These are phyloP conservation scores for Symbiotaphrina buchneri DNA, from an alignment of 495 filamentous ascomycete genomes.

Conservation along the genomic window DNA sequence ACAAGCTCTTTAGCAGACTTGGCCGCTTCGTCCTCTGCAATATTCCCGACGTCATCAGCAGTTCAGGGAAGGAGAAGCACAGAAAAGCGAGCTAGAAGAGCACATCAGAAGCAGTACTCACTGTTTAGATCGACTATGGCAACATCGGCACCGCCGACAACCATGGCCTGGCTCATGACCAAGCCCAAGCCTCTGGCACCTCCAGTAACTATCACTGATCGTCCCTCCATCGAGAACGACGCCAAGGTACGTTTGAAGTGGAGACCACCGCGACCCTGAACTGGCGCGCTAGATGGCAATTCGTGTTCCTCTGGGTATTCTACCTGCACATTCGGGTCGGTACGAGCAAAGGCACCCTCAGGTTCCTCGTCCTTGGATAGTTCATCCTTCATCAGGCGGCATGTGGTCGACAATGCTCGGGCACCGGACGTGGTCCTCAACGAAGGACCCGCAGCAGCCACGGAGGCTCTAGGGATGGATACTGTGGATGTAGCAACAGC, in stretches of 20 bases:
- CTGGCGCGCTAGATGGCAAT: slow-evolving; percentile 38
- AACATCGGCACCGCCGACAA: slow-evolving; percentile 68
- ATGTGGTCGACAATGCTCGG: too few species aligned
- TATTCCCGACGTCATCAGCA: slow-evolving; percentile 6
- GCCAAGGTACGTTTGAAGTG: slow-evolving; percentile 37
- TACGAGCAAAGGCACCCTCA: too few species aligned
- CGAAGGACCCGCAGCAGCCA: too few species aligned
- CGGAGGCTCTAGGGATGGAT: too few species aligned
- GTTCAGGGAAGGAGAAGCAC: too few species aligned
- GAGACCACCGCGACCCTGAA: slow-evolving; percentile 46
- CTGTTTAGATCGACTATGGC: slow-evolving; percentile 88
- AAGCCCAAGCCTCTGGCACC: slow-evolving; percentile 71
- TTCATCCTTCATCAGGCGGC: too few species aligned
- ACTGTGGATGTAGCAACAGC: too few species aligned
- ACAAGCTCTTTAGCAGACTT: slow-evolving; percentile 49
- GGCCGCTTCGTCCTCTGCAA: slow-evolving; percentile 59
- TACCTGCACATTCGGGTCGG: slow-evolving; percentile 51
- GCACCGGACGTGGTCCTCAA: too few species aligned
- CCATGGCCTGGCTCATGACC: slow-evolving; percentile 78
- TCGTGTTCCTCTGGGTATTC: slow-evolving; percentile 53
- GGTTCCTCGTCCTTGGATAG: too few species aligned
- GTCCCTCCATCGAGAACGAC: slow-evolving; percentile 58
- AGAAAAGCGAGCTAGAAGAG: slow-evolving; percentile 2
- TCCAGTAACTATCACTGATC: slow-evolving; percentile 61
- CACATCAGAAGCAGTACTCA: slow-evolving; percentile 18